Conservation (phyloP, 352 stramenopile species). For the Globisporangium solare region DNA sequence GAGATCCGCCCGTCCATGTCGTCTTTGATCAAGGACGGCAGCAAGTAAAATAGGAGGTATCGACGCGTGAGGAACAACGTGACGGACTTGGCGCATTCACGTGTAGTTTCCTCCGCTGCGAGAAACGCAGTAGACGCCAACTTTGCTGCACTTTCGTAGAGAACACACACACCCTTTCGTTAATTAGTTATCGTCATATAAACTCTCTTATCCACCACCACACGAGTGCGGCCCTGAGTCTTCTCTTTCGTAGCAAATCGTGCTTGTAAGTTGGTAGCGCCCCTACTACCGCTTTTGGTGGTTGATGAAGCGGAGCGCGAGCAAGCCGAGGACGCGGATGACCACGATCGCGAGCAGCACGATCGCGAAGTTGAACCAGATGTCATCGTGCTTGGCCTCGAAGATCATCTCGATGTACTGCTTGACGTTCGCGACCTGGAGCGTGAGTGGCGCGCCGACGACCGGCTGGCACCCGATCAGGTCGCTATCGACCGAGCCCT, state of each 20-base stretch:
- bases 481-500: slow-evolving; percentile 8
- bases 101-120: too few species aligned
- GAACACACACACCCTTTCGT: too few species aligned
- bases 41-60: slow-evolving; percentile 5
- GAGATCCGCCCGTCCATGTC: background rate
- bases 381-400: slow-evolving; percentile 30
- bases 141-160: background rate
- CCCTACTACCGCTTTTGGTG: slow-evolving; percentile 35
- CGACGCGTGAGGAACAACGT: background rate
- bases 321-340: slow-evolving; percentile 32
- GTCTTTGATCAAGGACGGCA: background rate
- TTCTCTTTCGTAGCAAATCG: too few species aligned
- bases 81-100: too few species aligned
- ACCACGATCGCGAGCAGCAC: slow-evolving; percentile 36
- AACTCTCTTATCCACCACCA: too few species aligned
- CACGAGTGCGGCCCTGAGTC: too few species aligned
- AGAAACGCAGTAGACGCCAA: background rate
- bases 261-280: too few species aligned
- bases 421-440: slow-evolving; percentile 19
- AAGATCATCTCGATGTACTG: slow-evolving; percentile 41
- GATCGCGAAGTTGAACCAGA: slow-evolving; percentile 31
- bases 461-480: slow-evolving; percentile 19
- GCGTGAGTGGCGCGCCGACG: slow-evolving; percentile 2
- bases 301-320: slow-evolving; percentile 47
- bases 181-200: too few species aligned